These are phyloP conservation scores for Tripterygium wilfordii DNA, from an alignment of 177 flowering plant genomes.

Conservation along the genomic window DNA sequence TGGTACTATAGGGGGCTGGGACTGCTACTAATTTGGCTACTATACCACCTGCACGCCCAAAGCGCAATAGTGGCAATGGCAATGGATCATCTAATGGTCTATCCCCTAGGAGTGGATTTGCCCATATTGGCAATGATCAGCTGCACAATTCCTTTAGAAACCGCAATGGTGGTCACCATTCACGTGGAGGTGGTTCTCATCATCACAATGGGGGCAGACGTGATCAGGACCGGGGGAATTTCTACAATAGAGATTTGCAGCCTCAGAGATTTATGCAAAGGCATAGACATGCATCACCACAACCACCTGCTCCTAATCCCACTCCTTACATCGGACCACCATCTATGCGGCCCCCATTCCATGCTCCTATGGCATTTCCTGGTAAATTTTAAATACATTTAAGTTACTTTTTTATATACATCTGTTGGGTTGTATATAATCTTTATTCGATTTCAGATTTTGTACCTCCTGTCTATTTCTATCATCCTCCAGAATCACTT, in stretches of 20 bases:
- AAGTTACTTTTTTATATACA: background rate
- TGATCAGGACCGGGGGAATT: constrained; percentile 38
- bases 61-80: constrained; percentile 26
- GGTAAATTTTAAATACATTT: constrained; percentile 19
- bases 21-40: too few relatives aligned
- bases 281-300: too few relatives aligned
- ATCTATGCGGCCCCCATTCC: too few relatives aligned
- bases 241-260: constrained; percentile 30
- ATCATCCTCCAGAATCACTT: constrained; percentile 21
- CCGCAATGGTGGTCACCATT: constrained; percentile 29
- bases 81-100: constrained; percentile 23
- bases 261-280: constrained; percentile 24
- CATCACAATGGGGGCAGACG: constrained; percentile 36
- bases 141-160: constrained; percentile 26
- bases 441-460: constrained; percentile 20
- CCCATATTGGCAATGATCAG: constrained; percentile 22
- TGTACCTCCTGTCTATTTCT: constrained; percentile 17
- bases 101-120: constrained; percentile 15
- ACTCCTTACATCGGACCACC: too few relatives aligned
- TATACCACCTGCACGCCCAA: constrained; percentile 26
- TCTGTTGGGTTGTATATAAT: constrained; percentile 9
- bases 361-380: constrained; percentile 23
- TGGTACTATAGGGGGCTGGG: constrained; percentile 35
- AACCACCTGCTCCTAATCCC: too few relatives aligned
- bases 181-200: constrained; percentile 46